A percentile compares a stretch with the other conserved stretches of the same genome.
phyloP scores from a whole-genome alignment of 2,329 filamentous ascomycete species.

The Colletotrichum sp. region DNA sequence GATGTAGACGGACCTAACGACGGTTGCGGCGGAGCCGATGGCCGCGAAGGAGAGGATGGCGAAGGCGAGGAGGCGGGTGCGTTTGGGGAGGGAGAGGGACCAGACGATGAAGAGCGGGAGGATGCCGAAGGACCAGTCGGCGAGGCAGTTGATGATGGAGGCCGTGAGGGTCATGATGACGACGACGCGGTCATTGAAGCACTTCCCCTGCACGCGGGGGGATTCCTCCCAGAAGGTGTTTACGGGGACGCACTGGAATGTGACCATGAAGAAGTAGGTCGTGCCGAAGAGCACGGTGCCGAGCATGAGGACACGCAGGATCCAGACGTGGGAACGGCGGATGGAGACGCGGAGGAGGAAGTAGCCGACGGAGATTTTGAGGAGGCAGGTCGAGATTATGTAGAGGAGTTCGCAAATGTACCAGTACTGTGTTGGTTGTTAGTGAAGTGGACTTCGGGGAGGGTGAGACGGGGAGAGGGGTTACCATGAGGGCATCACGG shows the following conservation, averaged over 20 bases:
- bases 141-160: conserved; percentile 40
- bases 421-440: conserved; percentile 30
- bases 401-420: conserved; percentile 49
- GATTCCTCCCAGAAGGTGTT: conserved; percentile 42
- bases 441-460: background rate
- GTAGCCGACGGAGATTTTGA: conserved; percentile 46
- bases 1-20: conserved; percentile 48
- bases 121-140: conserved; percentile 45
- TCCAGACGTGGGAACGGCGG: conserved; percentile 34
- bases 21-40: conserved; percentile 40
- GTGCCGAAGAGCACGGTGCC: conserved; percentile 40
- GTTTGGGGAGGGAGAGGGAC: conserved; percentile 42
- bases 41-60: conserved; percentile 36
- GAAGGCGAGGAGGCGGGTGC: conserved; percentile 41
- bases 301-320: conserved; percentile 38
- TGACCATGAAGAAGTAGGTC: conserved; percentile 45
- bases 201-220: conserved; percentile 32
- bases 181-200: conserved; percentile 30
- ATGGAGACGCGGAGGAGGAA: conserved; percentile 47
- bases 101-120: conserved; percentile 46
- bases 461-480: background rate
- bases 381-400: conserved; percentile 34
- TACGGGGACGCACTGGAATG: conserved; percentile 45
- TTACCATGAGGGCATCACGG: conserved; percentile 34
- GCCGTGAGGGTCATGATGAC: conserved; percentile 38